A percentile compares a stretch with the other conserved stretches of the same genome.
These are phyloP conservation scores for Hyphopichia homilentoma DNA, from an alignment of 805 yeast genomes.

Conservation along the genomic window DNA sequence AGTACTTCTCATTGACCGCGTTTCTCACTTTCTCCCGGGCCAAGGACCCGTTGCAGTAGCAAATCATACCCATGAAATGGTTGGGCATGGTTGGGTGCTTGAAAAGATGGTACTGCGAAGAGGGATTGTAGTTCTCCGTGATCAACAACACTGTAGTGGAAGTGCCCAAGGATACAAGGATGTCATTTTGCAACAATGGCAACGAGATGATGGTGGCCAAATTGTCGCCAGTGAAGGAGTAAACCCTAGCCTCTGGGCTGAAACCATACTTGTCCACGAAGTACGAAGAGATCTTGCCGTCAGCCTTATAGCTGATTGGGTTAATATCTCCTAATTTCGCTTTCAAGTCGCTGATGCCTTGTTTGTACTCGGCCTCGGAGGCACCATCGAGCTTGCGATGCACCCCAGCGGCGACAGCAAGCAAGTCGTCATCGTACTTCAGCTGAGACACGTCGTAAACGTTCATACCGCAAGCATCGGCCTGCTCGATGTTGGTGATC, in stretches of 20 bases:
- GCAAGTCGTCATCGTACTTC: slow-evolving; percentile 53
- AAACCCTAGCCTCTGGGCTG: slow-evolving; percentile 50
- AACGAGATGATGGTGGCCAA: slow-evolving; percentile 82
- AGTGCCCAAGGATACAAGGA: slow-evolving; percentile 81
- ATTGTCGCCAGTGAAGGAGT: slow-evolving; percentile 87
- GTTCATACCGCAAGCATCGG: slow-evolving; percentile 94
- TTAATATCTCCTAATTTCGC: slow-evolving; percentile 52
- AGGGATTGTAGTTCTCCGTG: slow-evolving; percentile 73
- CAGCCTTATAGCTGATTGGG: slow-evolving; percentile 46
- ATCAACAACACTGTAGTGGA: slow-evolving; percentile 85
- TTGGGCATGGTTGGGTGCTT: slow-evolving; percentile 77
- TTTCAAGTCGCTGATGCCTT: slow-evolving; percentile 39
- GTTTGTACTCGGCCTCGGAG: slow-evolving; percentile 10
- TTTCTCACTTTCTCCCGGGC: slow-evolving; percentile 80
- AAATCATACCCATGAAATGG: slow-evolving; percentile 91
- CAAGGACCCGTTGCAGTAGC: slow-evolving; percentile 87
- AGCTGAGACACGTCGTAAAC: slow-evolving; percentile 65
- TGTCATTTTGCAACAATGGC: slow-evolving; percentile 73
- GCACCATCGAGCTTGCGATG: slow-evolving; percentile 42
- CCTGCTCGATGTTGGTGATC: slow-evolving; percentile 65
- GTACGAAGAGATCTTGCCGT: slow-evolving; percentile 56
- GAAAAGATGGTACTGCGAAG: slow-evolving; percentile 80
- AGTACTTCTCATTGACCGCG: slow-evolving; percentile 46
- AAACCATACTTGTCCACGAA: slow-evolving; percentile 67
- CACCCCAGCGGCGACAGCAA: slow-evolving; percentile 52